Evolutionary conservation across 169 alveolate species (phyloP), one percentile per base, ranked within the genome.

Genomic region (Plasmodium vinckei): DNA sequence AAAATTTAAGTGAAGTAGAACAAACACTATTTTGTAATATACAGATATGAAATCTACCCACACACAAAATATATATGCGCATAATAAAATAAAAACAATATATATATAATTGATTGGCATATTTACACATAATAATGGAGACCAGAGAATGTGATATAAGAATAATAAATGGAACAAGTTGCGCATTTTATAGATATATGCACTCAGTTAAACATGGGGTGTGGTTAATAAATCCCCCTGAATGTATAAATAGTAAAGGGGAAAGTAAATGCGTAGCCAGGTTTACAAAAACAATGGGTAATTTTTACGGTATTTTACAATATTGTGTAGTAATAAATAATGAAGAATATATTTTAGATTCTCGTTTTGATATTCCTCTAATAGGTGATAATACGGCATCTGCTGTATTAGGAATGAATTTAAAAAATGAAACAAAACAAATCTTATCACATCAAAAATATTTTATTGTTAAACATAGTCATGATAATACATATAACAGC

Each of bases 211-310:
- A 86, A 70, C 91, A 86, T 69, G 91, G 91, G 1, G 12, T 86
- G 9, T 86, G 91, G 91, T 59, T 61, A 21, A 27, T 86, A n/a
- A 68, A 49, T 63, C 91, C 91, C 12, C 87, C 91, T 1, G 91
- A 86, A 44, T 70, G 91, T 42, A 57, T 86, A 86, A 86, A 86
- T 51, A 70, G 72, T 19, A 86, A 86, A 53, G 67, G 87, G 7
- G 91, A 86, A 60, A 87, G 60, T 59, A 86, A 70, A 68, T 86
- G 91, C 44, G 53, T 86, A 51, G 91, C 91, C 12, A 69, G 59
- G 33, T 86, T 86, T 70, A 86, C 91, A 13, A 86, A 86, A 69
- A 86, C 91, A 42, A 86, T 86, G 91, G 91, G 91, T 0, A 86
- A 86, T 42, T 86, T 86, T 86, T 86, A 86, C 33, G 91, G 91